These are phyloP conservation scores for Teratosphaeria zuluensis DNA, from an alignment of 2,329 filamentous ascomycete genomes.

Conservation along the genomic window DNA sequence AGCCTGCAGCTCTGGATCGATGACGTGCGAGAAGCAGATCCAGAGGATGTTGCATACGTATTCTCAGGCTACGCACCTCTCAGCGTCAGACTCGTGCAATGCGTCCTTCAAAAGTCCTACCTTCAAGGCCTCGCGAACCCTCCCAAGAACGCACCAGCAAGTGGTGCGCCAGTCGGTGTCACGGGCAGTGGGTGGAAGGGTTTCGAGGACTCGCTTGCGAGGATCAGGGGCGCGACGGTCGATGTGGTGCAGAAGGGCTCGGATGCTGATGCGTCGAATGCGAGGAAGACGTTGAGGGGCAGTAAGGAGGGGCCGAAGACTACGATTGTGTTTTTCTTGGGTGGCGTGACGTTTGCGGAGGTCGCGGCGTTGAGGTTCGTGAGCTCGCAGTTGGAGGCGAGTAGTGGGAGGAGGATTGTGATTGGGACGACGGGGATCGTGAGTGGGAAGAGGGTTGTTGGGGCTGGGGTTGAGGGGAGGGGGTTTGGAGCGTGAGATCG, in stretches of 20 bases:
- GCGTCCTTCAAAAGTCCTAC: conserved; percentile 82
- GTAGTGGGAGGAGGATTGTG: conserved; percentile 65
- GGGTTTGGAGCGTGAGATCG: conserved; percentile 17
- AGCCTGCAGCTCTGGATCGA: conserved; percentile 83
- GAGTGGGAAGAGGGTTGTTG: conserved; percentile 82
- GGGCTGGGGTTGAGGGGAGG: conserved; percentile 39
- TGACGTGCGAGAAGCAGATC: conserved; percentile 90
- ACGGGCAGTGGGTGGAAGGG: conserved; percentile 68
- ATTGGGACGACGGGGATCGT: conserved; percentile 90
- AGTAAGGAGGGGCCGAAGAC: conserved; percentile 56
- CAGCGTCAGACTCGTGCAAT: conserved; percentile 83
- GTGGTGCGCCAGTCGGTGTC: not conserved
- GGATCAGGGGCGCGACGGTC: conserved; percentile 79
- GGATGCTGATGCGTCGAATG: conserved; percentile 75
- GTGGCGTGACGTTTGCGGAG: conserved; percentile 94
- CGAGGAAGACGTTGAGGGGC: conserved; percentile 71
- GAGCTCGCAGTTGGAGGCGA: conserved; percentile 55
- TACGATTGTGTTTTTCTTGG: conserved; percentile 91
- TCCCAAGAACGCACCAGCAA: conserved; percentile 18
- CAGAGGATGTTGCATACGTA: conserved; percentile 83
- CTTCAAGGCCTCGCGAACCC: conserved; percentile 48
- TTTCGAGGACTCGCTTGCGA: conserved; percentile 85
- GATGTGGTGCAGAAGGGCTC: conserved; percentile 87
- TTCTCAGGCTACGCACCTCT: conserved; percentile 95
- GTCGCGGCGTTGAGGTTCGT: conserved; percentile 90